Base-by-base conservation (phyloP, 148 eudicot genomes). In the Nepenthes mirabilis region DNA sequence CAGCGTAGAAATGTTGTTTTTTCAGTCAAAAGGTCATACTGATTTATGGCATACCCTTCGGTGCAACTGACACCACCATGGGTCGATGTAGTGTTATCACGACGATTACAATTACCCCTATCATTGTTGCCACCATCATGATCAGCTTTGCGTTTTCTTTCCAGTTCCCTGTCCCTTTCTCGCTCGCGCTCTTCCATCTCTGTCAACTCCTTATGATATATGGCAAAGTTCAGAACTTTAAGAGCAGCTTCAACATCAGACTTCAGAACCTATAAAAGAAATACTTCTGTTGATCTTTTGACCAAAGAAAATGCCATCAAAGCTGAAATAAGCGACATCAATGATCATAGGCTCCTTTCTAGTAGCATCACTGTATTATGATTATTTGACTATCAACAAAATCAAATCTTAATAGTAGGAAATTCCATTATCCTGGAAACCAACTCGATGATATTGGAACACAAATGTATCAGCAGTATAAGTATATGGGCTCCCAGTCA, bases 171-270 rank as follows among this genome's bases (percentile, higher is more conserved):
- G 45, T 72, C 81, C 62, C 83, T 75, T 73, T 72, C 91, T 60
- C 89, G 78, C 72, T 94, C 95, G 45, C 99, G 89, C 59, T 84
- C 99, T 58, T 89, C 97, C 99, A 94, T 94, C 47, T 94, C 95
- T 57, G 74, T 89, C 77, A 94, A 78, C 72, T 94, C 99, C 76
- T 82, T 82, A 65, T 94, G 99, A 79, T 94, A 89, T 68, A 94
- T 94, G 56, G 99, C 99, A 62, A 94, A 94, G 73, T 94, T 89
- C 60, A 94, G 66, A 70, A 94, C 95, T 74, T 79, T 86, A 64
- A 94, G 91, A 55, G 99, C 99, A 73, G 93, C 97, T 52, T 89
- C 97, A 66, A 82, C 99, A 72, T 94, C 97, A 56, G 88, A 76
- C 72, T 81, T 82, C 14, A 79, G 55, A 59, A 94, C 95, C 99